A percentile compares a stretch with the other conserved stretches of the same genome.
Conservation (phyloP, 78 protist species). For the Dictyostelium citrinum region DNA sequence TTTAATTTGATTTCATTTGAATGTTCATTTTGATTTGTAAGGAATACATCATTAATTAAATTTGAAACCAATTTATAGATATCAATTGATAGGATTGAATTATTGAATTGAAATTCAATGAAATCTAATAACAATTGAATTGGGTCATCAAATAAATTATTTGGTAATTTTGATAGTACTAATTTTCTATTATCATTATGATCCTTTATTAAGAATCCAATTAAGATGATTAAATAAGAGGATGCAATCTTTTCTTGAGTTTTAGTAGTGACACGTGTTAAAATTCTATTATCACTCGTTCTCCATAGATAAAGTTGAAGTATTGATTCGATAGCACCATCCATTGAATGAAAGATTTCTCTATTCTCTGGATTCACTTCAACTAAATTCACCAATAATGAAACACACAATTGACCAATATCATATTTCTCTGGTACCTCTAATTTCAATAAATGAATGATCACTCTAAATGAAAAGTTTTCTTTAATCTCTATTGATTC, state of each 20-base stretch:
- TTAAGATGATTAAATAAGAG: conserved; percentile 49
- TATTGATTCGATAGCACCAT: conserved; percentile 50
- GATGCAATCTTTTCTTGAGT: conserved; percentile 65
- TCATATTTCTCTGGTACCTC: conserved; percentile 75
- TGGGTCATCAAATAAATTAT: neutral
- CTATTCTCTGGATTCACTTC: conserved; percentile 67
- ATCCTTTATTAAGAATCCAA: conserved; percentile 55
- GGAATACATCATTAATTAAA: conserved; percentile 32
- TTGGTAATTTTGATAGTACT: conserved; percentile 1
- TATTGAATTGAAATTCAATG: conserved; percentile 35
- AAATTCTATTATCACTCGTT: conserved; percentile 14
- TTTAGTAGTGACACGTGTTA: conserved; percentile 41
- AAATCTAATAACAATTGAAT: conserved; percentile 31
- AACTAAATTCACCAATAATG: conserved; percentile 53
- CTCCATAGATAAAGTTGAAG: conserved; percentile 9
- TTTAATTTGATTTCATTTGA: neutral
- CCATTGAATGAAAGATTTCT: conserved; percentile 14
- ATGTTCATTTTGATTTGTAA: neutral
- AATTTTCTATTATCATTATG: conserved; percentile 1
- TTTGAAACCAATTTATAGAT: conserved; percentile 33
- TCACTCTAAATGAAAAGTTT: conserved; percentile 35
- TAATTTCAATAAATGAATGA: conserved; percentile 8
- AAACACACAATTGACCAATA: conserved; percentile 34
- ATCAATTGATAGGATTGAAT: neutral
- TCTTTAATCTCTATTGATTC: neutral